Evolutionary conservation across 2,329 filamentous ascomycete genomes (phyloP).

Genomic region (Thielaviopsis euricoi): DNA sequence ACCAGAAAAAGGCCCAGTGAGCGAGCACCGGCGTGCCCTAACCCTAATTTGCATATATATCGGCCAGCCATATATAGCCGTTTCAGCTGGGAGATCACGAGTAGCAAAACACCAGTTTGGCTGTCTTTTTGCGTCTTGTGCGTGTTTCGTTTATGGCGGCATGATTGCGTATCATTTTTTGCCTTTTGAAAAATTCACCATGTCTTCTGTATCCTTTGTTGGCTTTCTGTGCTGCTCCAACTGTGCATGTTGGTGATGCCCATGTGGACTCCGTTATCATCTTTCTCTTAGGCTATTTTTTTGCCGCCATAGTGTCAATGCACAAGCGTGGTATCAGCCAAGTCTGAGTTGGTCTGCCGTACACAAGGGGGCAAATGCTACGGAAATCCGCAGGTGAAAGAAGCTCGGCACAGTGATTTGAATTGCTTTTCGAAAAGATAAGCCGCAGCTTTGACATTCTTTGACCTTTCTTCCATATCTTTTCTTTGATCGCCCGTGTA

Average conservation of each 20-base stretch:
- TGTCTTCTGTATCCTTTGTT: conserved; percentile 3
- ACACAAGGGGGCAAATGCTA: too few relatives aligned
- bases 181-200: neutral
- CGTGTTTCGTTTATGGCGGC: neutral
- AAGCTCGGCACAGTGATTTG: neutral
- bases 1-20: conserved; percentile 14
- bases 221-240: neutral
- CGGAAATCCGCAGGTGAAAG: too few relatives aligned
- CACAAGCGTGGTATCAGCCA: neutral
- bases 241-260: neutral
- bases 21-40: neutral
- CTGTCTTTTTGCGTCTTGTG: neutral
- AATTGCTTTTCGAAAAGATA: neutral
- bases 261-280: neutral
- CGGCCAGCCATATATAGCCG: neutral
- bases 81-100: neutral
- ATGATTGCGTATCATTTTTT: neutral
- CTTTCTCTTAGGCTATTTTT: neutral
- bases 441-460: neutral
- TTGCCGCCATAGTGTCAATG: neutral
- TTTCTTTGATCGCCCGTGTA: too few relatives aligned
- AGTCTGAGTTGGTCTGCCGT: neutral
- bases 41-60: conserved; percentile 15
- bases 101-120: neutral
- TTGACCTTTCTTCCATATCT: neutral